Base-by-base conservation (phyloP, 106 monocot species). In the Posidonia australis region DNA sequence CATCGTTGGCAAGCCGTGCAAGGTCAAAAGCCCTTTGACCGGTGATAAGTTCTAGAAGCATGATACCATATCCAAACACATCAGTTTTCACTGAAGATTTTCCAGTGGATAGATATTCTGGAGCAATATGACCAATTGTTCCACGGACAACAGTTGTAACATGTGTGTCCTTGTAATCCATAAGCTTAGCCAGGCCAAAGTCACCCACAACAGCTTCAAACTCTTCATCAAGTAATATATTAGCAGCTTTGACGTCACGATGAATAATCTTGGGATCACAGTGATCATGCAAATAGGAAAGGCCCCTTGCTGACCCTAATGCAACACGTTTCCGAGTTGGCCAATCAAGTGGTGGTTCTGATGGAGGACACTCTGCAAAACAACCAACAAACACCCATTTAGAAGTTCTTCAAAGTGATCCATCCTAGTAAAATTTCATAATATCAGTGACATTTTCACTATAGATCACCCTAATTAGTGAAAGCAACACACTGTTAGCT, bases 211-310 rank as follows among this genome's bases (percentile, higher is more conserved):
- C 93, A 13, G 93, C 93, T 64, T 94, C 86, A 70, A 84, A 94
- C 63, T 89, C 93, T 70, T 94, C 93, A 69, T 94, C 93, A 53
- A 94, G 69, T 54, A 94, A 70, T 20, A 94, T 94, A 58, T 94
- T 94, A 27, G 93, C 93, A 63, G 93, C 93, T 72, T 94, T 94
- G 19, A 94, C 93, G 78, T 94, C 93, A 44, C 93, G 86, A 44
- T 94, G 93, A 71, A 94, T 94, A 61, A 94, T 94, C 77, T 84
- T 94, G 11, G 93, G 93, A 76, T 94, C 93, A 72, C 93, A 94
- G 43, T 94, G 93, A 54, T 94, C 93, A 46, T 94, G 93, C 67
- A 89, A 72, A 24, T 89, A 94, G 29, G 89, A 89, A 36, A 94
- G 70, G 2, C 93, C 93, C 22, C 93, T 79, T 9, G 93, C 93